Conservation (phyloP, 441 rosid species). For the Corymbia citriodora region DNA sequence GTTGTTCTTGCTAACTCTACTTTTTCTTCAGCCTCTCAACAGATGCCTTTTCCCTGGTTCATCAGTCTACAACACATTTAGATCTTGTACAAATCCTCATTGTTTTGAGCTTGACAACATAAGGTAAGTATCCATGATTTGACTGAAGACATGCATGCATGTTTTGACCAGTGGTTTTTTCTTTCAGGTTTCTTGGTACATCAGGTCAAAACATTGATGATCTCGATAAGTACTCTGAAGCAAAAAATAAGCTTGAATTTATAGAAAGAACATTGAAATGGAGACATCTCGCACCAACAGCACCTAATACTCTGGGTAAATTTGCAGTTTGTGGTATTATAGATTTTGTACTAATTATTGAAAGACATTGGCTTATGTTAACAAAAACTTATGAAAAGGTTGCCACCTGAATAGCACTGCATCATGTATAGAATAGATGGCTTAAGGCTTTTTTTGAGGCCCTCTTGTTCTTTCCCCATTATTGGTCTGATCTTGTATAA, state of each 20-base stretch:
- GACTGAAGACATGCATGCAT: background rate
- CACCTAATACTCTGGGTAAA: slow-evolving; percentile 95
- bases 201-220: slow-evolving; percentile 97
- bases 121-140: slow-evolving; percentile 37
- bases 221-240: slow-evolving; percentile 85
- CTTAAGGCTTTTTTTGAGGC: background rate
- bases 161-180: background rate
- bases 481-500: background rate
- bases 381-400: background rate
- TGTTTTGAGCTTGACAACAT: slow-evolving; percentile 81
- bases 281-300: slow-evolving; percentile 97
- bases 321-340: background rate
- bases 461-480: background rate
- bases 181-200: slow-evolving; percentile 89
- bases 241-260: slow-evolving; percentile 67
- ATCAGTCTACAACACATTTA: slow-evolving; percentile 73
- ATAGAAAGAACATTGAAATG: slow-evolving; percentile 90
- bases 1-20: slow-evolving; percentile 9
- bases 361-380: background rate
- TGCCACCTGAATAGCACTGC: background rate
- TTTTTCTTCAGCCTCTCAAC: slow-evolving; percentile 67
- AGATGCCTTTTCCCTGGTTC: slow-evolving; percentile 94
- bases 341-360: background rate
- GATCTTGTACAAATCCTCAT: slow-evolving; percentile 95
- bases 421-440: background rate